Percentiles rank a stretch among this genome's conserved stretches.
phyloP scores from a whole-genome alignment of 495 filamentous ascomycete genomes.

The Aspergillus baeticus region DNA sequence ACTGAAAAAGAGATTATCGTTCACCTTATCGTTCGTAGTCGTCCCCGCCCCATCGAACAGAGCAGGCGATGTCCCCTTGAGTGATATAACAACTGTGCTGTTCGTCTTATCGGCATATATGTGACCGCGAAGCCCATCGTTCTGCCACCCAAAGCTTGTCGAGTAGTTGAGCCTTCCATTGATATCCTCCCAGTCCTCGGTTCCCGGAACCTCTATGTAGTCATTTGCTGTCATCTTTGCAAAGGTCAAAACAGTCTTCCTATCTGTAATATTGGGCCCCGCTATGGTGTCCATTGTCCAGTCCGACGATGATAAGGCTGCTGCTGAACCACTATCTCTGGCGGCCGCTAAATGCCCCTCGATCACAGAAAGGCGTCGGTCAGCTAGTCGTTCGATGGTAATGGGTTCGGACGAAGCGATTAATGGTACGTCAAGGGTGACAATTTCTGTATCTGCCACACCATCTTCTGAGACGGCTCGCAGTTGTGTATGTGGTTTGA shows the following conservation, averaged over 20 bases:
- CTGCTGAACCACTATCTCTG: slow-evolving; percentile 57
- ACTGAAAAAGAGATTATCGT: slow-evolving; percentile 96
- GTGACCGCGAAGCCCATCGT: slow-evolving; percentile 86
- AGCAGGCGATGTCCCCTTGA: slow-evolving; percentile 88
- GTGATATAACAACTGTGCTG: slow-evolving; percentile 80
- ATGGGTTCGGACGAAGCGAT: slow-evolving; percentile 57
- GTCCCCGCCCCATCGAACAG: slow-evolving; percentile 94
- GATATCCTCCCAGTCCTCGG: slow-evolving; percentile 81
- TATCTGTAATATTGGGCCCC: slow-evolving; percentile 83
- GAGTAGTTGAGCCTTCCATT: slow-evolving; percentile 79
- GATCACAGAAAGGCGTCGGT: slow-evolving; percentile 72
- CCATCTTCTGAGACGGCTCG: slow-evolving; percentile 67
- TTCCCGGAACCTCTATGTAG: slow-evolving; percentile 70
- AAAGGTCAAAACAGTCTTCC: slow-evolving; percentile 77
- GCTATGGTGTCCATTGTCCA: slow-evolving; percentile 82
- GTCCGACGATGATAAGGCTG: slow-evolving; percentile 60
- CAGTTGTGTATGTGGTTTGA: slow-evolving; percentile 60
- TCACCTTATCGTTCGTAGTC: slow-evolving; percentile 94
- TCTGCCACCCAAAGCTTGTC: slow-evolving; percentile 83
- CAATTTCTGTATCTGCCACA: slow-evolving; percentile 39
- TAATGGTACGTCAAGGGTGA: slow-evolving; percentile 31
- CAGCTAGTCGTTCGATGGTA: slow-evolving; percentile 75
- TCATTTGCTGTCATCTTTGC: slow-evolving; percentile 86
- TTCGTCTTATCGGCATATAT: slow-evolving; percentile 86
- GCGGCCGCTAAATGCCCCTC: slow-evolving; percentile 72